Percentiles rank a stretch among this genome's conserved stretches.
Evolutionary conservation across 1,284 basidiomycete species (phyloP).

Genomic region (Puccinia brachypodii): DNA sequence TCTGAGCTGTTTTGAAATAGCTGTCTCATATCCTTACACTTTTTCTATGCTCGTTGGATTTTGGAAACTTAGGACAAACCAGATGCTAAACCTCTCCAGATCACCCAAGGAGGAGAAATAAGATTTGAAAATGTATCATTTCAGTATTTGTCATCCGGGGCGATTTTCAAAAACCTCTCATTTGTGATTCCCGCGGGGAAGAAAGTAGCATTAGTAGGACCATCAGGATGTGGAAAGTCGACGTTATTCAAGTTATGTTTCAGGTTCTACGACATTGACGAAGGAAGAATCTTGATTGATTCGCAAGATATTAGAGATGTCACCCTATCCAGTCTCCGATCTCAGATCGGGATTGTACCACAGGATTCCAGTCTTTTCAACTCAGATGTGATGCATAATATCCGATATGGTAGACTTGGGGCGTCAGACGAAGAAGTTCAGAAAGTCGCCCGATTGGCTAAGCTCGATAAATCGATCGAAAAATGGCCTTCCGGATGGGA

Average conservation of each 20-base stretch:
- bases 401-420: slow-evolving; percentile 41
- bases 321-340: slow-evolving; percentile 31
- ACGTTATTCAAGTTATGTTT: slow-evolving; percentile 47
- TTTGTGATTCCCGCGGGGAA: slow-evolving; percentile 47
- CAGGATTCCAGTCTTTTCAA: slow-evolving; percentile 47
- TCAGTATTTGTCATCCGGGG: slow-evolving; percentile 13
- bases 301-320: slow-evolving; percentile 46
- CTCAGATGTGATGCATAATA: slow-evolving; percentile 42
- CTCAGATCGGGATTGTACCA: slow-evolving; percentile 45
- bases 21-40: not conserved
- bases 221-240: slow-evolving; percentile 48
- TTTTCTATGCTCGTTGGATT: not conserved
- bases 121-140: slow-evolving; percentile 48
- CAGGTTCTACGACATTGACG: slow-evolving; percentile 44
- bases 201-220: slow-evolving; percentile 47
- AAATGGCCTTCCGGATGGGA: slow-evolving; percentile 35
- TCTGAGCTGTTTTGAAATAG: not conserved
- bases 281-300: slow-evolving; percentile 46
- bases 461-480: slow-evolving; percentile 34
- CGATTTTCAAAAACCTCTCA: slow-evolving; percentile 42
- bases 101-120: slow-evolving; percentile 44
- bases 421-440: slow-evolving; percentile 41
- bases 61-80: slow-evolving; percentile 29
- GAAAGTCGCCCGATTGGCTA: slow-evolving; percentile 33
- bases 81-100: slow-evolving; percentile 31